Percentiles rank a stretch among this genome's conserved stretches.
phyloP scores from a whole-genome alignment of 2,329 filamentous ascomycete genomes.

The Alternaria arborescens region DNA sequence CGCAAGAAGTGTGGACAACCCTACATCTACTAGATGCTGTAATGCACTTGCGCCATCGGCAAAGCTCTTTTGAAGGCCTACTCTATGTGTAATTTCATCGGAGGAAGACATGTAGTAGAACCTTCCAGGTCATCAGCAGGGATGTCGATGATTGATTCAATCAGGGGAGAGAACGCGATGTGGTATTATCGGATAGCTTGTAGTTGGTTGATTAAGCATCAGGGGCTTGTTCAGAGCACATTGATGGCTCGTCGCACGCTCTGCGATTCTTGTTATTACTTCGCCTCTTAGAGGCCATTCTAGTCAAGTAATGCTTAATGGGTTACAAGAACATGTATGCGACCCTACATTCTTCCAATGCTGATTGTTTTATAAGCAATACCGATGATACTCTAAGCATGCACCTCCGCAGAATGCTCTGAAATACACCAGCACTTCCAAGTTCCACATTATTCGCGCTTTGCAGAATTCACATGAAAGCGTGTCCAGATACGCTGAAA shows the following conservation, averaged over 20 bases:
- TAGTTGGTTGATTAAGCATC: background rate
- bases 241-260: background rate
- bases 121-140: background rate
- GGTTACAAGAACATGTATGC: background rate
- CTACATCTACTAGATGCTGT: background rate
- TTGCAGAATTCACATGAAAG: no score
- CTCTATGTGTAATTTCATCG: background rate
- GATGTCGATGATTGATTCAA: background rate
- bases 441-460: no score
- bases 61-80: background rate
- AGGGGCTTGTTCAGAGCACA: background rate
- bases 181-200: background rate
- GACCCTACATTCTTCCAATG: rapidly evolving
- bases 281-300: background rate
- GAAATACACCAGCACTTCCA: no score
- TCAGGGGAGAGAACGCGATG: background rate
- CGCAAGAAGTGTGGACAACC: background rate
- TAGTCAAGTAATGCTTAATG: background rate
- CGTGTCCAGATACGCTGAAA: no score
- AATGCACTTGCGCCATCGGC: background rate
- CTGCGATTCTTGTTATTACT: background rate
- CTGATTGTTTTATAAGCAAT: rapidly evolving
- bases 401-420: no score
- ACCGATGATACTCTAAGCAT: no score
- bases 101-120: background rate